phyloP scores from a whole-genome alignment of 2,329 filamentous ascomycete species.

The Cyclaneusma minus region DNA sequence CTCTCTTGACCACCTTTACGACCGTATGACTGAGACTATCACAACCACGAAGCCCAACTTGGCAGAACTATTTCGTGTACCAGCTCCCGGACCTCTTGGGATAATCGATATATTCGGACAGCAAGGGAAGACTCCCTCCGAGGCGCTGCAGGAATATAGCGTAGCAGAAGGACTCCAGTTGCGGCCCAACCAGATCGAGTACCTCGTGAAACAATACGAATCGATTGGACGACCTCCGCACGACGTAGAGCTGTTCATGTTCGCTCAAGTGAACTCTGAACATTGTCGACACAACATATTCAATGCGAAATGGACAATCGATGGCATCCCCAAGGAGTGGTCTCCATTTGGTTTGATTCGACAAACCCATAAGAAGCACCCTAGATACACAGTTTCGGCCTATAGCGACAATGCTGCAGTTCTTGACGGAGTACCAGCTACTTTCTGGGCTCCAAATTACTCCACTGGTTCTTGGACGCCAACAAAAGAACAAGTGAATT shows the following conservation, averaged over 20 bases:
- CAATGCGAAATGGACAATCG: conserved; percentile 92
- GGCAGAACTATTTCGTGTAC: conserved; percentile 63
- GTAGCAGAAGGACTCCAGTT: conserved; percentile 70
- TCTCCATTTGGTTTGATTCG: conserved; percentile 93
- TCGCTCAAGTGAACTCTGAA: conserved; percentile 97
- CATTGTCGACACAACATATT: conserved; percentile 76
- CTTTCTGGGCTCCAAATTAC: conserved; percentile 79
- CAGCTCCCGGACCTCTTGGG: conserved; percentile 43
- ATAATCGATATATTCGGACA: conserved; percentile 60
- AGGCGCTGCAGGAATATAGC: conserved; percentile 71
- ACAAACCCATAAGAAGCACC: conserved; percentile 74
- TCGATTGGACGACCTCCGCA: conserved; percentile 49
- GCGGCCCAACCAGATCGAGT: conserved; percentile 80
- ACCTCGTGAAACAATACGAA: conserved; percentile 67
- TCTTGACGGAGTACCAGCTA: conserved; percentile 53
- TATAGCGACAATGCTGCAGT: conserved; percentile 99
- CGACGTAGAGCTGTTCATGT: conserved; percentile 98
- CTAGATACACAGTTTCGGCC: conserved; percentile 76
- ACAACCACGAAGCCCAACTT: conserved; percentile 51
- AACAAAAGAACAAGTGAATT: conserved; percentile 73
- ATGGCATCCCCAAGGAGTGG: conserved; percentile 63
- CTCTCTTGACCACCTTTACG: too few relatives aligned
- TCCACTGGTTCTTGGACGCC: conserved; percentile 77
- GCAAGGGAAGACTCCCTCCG: conserved; percentile 46
- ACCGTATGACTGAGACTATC: conserved; percentile 90